phyloP scores from a whole-genome alignment of 768 basidiomycete species.

The Hemileccinum rubropunctum region DNA sequence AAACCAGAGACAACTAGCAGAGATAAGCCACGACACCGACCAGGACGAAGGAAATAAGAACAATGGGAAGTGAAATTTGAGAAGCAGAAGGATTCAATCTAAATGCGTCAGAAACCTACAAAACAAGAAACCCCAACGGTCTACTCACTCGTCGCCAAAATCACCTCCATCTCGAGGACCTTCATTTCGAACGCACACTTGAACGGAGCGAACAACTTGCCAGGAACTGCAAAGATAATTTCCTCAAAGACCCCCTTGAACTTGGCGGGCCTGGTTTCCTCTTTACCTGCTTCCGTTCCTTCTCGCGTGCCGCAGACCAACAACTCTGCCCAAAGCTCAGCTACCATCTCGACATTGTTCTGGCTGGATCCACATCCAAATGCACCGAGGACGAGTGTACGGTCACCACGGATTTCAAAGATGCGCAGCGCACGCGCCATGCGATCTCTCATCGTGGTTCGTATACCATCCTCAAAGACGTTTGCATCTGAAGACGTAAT shows the following conservation, averaged over 20 bases:
- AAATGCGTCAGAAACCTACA: not conserved
- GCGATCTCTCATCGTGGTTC: constrained; percentile 43
- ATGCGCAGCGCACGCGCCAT: constrained; percentile 46
- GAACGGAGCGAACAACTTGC: constrained; percentile 36
- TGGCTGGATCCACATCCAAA: constrained; percentile 44
- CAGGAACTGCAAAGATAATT: constrained; percentile 43
- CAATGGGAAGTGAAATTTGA: not conserved
- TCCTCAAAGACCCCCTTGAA: constrained; percentile 42
- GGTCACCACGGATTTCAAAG: constrained; percentile 41
- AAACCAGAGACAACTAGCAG: no score
- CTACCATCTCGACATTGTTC: constrained; percentile 42
- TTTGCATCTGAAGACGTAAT: constrained; percentile 34
- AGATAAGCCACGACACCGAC: not conserved
- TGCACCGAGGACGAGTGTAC: constrained; percentile 40
- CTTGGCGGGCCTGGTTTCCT: constrained; percentile 23
- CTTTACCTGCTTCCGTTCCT: constrained; percentile 17
- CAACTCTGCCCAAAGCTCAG: constrained; percentile 45
- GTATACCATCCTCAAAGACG: constrained; percentile 39
- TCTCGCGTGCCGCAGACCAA: constrained; percentile 35
- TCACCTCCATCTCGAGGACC: constrained; percentile 37
- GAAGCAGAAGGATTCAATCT: not conserved
- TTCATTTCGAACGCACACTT: constrained; percentile 40
- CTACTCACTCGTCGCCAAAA: constrained; percentile 28
- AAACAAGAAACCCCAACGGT: not conserved
- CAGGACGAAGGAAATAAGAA: not conserved